Evolutionary conservation across 305 asterid species (phyloP), one percentile per base, ranked within the genome.

Genomic region (Solanum hybrid): DNA sequence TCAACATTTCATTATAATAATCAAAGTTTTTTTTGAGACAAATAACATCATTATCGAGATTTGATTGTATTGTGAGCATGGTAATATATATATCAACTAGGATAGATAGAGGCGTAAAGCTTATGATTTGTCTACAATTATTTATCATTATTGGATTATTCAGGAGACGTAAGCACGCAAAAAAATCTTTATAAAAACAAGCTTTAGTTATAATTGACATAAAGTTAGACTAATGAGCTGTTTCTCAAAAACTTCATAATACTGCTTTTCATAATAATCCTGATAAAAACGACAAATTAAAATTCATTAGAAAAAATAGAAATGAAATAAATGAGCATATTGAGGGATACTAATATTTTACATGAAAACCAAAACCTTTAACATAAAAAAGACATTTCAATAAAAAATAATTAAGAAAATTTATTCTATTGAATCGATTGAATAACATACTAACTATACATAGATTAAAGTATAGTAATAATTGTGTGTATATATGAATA

Each of bases 201-300:
- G 37, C 87, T 82, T 82, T 82, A 42, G 17, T 34, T 51, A 82
- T 82, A 82, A 82, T 27, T 40, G 87, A 82, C 87, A 82, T 46
- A 82, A 82, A 82, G 87, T 82, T 82, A 27, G 29, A 42, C 17
- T 82, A 82, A 46, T 42, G 87, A 82, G 87, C 87, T 82, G 87
- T 81, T 77, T 82, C 86, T 80, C 36, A 80, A 80, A 37, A 38
- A 80, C 34, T 14, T 46, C 71, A 82, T 24, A 17, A 46, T 38
- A 38, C 27, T 81, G 27, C 38, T 42, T 81, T 81, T 81, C 69
- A 16, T 81, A 81, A 81, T 27, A 82, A 82, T 26, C 17, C 20
- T 81, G 37, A 27, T 81, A 81, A 27, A 4, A 26, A 1, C 3
- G 72, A 82, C 72, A 82, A 22, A 64, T 64, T 22, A 64, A 82